Evolutionary conservation across 495 filamentous ascomycete genomes (phyloP).

Genomic region (Aspergillus bertholletiae): DNA sequence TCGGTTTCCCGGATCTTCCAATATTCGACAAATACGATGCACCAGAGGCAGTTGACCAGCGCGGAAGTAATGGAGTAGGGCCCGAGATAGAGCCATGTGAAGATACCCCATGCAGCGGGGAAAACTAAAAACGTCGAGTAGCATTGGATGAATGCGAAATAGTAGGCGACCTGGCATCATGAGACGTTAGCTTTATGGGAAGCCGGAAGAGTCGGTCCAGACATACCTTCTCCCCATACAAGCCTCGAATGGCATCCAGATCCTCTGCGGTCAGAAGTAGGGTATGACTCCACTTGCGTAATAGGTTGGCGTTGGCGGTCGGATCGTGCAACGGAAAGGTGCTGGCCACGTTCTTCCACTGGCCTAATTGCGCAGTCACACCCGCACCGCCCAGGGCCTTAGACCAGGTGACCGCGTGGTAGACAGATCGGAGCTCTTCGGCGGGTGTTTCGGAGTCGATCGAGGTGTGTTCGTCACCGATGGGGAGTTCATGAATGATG

Average conservation of each 20-base stretch:
- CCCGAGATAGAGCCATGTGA: conserved; percentile 74
- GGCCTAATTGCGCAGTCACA: conserved; percentile 72
- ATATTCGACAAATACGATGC: conserved; percentile 86
- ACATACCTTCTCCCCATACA: conserved; percentile 79
- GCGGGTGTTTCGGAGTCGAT: conserved; percentile 69
- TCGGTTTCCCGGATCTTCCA: conserved; percentile 95
- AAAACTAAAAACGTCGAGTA: conserved; percentile 85
- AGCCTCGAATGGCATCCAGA: conserved; percentile 73
- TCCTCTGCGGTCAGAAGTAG: conserved; percentile 70
- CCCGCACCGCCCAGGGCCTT: conserved; percentile 81
- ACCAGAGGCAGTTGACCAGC: conserved; percentile 74
- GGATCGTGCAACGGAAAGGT: conserved; percentile 88
- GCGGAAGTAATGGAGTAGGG: conserved; percentile 81
- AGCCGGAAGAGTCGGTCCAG: no score
- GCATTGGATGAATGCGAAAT: conserved; percentile 90
- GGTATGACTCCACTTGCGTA: conserved; percentile 77
- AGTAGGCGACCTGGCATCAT: conserved; percentile 67
- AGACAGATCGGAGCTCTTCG: conserved; percentile 85
- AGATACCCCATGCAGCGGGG: conserved; percentile 72
- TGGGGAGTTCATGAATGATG: conserved; percentile 70
- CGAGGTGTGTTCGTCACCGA: conserved; percentile 43
- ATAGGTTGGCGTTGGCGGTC: conserved; percentile 78
- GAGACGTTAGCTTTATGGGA: no score
- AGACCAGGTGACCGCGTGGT: conserved; percentile 80
- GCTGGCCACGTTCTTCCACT: conserved; percentile 81